Conservation (phyloP, 2,329 filamentous ascomycete genomes). For the Ambrosiella xylebori region DNA sequence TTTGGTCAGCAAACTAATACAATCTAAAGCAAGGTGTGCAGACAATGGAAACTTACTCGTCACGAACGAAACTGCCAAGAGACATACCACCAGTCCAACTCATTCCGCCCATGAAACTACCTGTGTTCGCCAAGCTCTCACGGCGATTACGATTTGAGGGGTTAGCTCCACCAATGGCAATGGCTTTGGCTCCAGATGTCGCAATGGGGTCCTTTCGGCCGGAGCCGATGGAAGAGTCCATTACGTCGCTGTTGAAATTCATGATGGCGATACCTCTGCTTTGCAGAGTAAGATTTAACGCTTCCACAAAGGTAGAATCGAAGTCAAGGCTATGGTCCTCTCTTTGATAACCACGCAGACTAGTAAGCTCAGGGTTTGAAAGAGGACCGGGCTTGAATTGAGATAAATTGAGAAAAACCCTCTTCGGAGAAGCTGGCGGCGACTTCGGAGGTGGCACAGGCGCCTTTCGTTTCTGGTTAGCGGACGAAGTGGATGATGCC, state of each 20-base stretch:
- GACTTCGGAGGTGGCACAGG: too few relatives aligned
- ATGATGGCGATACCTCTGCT: constrained; percentile 20
- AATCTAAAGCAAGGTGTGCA: neutral
- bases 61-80: constrained; percentile 88
- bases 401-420: too few relatives aligned
- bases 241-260: constrained; percentile 37
- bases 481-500: too few relatives aligned
- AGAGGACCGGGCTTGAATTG: too few relatives aligned
- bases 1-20: constrained; percentile 13
- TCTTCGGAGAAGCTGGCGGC: too few relatives aligned
- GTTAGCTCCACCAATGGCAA: constrained; percentile 48
- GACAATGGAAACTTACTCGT: constrained; percentile 57
- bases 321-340: too few relatives aligned
- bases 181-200: constrained; percentile 47
- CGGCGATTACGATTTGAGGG: constrained; percentile 38
- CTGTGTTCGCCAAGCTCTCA: constrained; percentile 37
- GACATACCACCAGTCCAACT: constrained; percentile 86
- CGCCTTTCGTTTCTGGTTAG: too few relatives aligned
- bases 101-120: constrained; percentile 62
- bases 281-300: too few relatives aligned
- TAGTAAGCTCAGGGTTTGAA: too few relatives aligned
- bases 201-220: constrained; percentile 48
- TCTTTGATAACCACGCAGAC: too few relatives aligned
- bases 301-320: too few relatives aligned
- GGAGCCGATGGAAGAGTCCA: constrained; percentile 39